Conservation (phyloP, 768 basidiomycete genomes). For the Sporobolomyces phaffii region DNA sequence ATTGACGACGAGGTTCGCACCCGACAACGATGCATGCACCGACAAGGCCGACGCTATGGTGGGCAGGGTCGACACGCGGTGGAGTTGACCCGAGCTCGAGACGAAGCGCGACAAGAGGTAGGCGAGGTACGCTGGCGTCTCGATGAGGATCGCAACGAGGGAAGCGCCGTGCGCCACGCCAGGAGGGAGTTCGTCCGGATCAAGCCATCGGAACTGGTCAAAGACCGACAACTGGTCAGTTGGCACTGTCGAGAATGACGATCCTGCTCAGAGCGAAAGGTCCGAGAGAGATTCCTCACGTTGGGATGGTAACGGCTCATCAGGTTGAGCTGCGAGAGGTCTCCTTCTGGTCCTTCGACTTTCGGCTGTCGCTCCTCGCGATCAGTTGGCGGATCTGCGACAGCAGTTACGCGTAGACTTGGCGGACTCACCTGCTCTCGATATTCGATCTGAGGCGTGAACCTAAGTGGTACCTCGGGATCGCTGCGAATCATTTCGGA, state of each 20-base stretch:
- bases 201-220: slow-evolving; percentile 48
- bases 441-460: slow-evolving; percentile 19
- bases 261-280: background rate
- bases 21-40: background rate
- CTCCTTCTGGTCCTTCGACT: background rate
- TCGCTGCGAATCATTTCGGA: slow-evolving; percentile 54
- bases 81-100: slow-evolving; percentile 57
- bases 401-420: too few relatives aligned
- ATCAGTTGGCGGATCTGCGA: background rate
- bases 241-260: background rate
- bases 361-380: background rate
- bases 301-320: slow-evolving; percentile 23
- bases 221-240: background rate
- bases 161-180: slow-evolving; percentile 53
- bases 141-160: slow-evolving; percentile 66
- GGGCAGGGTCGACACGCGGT: slow-evolving; percentile 51
- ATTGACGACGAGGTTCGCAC: slow-evolving; percentile 57
- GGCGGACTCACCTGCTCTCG: slow-evolving; percentile 12
- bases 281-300: background rate
- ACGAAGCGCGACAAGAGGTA: slow-evolving; percentile 62
- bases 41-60: background rate
- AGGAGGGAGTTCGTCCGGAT: slow-evolving; percentile 50
- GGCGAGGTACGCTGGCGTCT: slow-evolving; percentile 59
- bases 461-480: slow-evolving; percentile 9
- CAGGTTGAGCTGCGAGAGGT: slow-evolving; percentile 4